Percentiles rank a stretch among this genome's conserved stretches.
Evolutionary conservation across 2,329 filamentous ascomycete species (phyloP).

Genomic region (Colletotrichum theobromicola): DNA sequence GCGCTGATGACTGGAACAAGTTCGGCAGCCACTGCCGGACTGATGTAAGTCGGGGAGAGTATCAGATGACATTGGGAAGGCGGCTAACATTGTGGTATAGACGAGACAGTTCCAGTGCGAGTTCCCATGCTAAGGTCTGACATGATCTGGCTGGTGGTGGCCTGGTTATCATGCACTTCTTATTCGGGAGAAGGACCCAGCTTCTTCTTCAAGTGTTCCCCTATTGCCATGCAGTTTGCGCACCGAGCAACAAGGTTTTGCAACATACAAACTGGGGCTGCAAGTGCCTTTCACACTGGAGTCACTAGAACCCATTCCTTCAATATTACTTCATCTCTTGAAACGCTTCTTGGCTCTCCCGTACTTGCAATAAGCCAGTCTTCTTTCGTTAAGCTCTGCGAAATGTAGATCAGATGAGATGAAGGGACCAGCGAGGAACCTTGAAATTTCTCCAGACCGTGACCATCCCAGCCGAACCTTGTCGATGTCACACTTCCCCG

Average conservation of each 20-base stretch:
- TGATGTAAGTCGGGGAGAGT: not conserved
- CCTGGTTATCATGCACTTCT: not conserved
- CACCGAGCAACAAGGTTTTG: not conserved
- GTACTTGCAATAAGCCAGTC: not conserved
- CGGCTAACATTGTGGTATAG: not conserved
- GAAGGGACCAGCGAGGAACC: not conserved
- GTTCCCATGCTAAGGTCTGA: not conserved
- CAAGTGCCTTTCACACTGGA: not conserved
- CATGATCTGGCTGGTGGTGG: not conserved
- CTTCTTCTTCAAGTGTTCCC: not conserved
- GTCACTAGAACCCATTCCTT: not conserved
- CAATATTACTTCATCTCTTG: not conserved
- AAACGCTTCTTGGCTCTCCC: not conserved
- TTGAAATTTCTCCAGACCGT: not conserved
- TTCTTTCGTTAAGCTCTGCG: rapidly evolving
- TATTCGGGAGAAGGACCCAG: not conserved
- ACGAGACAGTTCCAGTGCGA: not conserved
- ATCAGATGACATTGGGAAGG: not conserved
- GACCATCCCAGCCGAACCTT: not conserved
- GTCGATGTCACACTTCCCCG: not conserved
- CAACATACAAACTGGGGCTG: rapidly evolving
- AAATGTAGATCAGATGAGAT: not conserved
- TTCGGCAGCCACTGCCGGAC: not conserved
- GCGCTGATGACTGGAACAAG: not conserved
- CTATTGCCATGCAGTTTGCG: not conserved